phyloP scores from a whole-genome alignment of 768 basidiomycete genomes.

The Astraeus odoratus region DNA sequence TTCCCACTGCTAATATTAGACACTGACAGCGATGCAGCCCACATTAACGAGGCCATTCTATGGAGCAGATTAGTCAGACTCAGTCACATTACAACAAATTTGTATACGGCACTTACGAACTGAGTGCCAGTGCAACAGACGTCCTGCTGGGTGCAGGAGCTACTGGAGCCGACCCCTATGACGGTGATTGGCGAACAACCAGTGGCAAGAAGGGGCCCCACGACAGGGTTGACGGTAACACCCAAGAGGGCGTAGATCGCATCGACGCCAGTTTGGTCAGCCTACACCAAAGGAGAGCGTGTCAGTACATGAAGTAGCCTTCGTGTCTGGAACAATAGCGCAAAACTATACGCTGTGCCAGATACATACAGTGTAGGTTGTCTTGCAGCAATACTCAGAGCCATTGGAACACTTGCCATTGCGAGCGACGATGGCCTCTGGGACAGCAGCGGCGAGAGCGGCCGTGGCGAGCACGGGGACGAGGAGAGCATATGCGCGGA shows the following conservation, averaged over 20 bases:
- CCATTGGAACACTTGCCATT: slow-evolving; percentile 22
- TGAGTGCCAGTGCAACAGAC: slow-evolving; percentile 42
- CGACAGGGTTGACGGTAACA: background rate
- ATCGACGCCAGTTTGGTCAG: background rate
- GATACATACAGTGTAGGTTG: background rate
- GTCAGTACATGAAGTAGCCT: background rate
- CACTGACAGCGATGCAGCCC: slow-evolving; percentile 1
- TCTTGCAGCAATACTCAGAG: slow-evolving; percentile 23
- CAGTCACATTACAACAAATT: background rate
- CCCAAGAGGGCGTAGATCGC: slow-evolving; percentile 4
- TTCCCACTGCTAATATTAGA: too few relatives aligned
- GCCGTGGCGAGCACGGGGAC: background rate
- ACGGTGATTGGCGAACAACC: slow-evolving; percentile 30
- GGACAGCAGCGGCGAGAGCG: background rate
- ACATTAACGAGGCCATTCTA: slow-evolving; percentile 2
- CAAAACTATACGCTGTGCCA: background rate
- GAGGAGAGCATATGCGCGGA: background rate
- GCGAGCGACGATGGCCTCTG: background rate
- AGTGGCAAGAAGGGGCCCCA: slow-evolving; percentile 21
- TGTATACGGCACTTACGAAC: slow-evolving; percentile 28
- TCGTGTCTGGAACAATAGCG: too few relatives aligned
- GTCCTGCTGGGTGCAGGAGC: slow-evolving; percentile 19
- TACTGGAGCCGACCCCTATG: slow-evolving; percentile 17
- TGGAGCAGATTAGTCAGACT: background rate
- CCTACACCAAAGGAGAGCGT: background rate